Base-by-base conservation (phyloP, 352 stramenopile genomes). In the Phytophthora pseudosyringae region DNA sequence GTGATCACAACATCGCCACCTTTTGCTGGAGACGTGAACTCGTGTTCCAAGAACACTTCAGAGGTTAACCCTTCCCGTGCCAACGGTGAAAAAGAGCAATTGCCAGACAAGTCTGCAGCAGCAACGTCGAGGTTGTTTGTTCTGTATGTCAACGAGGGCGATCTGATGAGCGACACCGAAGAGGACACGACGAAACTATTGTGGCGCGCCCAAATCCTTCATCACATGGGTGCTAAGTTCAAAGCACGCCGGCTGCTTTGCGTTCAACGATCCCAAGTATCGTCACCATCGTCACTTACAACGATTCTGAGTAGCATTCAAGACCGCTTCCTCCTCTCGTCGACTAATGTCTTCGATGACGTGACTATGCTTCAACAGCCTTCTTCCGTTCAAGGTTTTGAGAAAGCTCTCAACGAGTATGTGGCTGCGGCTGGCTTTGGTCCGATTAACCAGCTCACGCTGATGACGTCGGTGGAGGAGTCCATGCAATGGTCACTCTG, bases 1-100 rank as follows among this genome's bases (percentile, higher is more conserved):
- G 57, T 79, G 29, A 68, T 69, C 25, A 78, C 56, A 5, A 71
- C 57, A 21, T 45, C 59, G 13, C 72, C 78, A 28, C 71, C 73
- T 3, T 85, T 87, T 70, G 52, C 21, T 46, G 50, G 40, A 29
- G 54, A 75, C n/a, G 5, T 44, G n/a, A 53, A 33, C 3, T 35
- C 16, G 9, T 32, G 29, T 5, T 49, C 16, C 43, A 38, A 46
- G 16, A 44, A 40, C 29, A 16, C 41, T 43, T 29, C 1, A 1
- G 12, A 51, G 6, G 25, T 49, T 2, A 8, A 36, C 25, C 32
- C 16, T 36, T 53, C 7, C 4, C 12, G 43, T 58, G 21, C 1
- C 16, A 21, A 21, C 28, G 28, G 13, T 18, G 52, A 15, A 8
- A 43, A 29, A 1, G 28, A 40, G 9, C 5, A 21, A 18, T 9